phyloP scores from a whole-genome alignment of 768 basidiomycete species.

The Boletales sp. region DNA sequence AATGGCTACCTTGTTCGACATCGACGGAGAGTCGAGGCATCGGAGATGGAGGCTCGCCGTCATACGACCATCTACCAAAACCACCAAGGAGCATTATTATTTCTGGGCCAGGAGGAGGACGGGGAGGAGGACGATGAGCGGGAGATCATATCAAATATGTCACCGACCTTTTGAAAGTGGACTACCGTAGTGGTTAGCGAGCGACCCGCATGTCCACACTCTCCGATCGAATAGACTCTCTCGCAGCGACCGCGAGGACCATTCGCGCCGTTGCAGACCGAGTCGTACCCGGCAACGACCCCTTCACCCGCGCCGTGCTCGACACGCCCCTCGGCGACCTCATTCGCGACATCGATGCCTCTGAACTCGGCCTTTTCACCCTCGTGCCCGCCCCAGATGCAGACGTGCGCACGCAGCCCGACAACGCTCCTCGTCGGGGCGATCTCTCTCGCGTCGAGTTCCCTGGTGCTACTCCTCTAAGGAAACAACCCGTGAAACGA shows the following conservation, averaged over 20 bases:
- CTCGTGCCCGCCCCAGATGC: slow-evolving; percentile 41
- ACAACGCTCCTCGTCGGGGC: slow-evolving; percentile 27
- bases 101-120: slow-evolving; percentile 1
- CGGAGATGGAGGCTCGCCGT: slow-evolving; percentile 20
- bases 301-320: slow-evolving; percentile 67
- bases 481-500: slow-evolving; percentile 40
- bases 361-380: slow-evolving; percentile 76
- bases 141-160: slow-evolving; percentile 6
- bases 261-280: slow-evolving; percentile 45
- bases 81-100: slow-evolving; percentile 21
- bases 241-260: slow-evolving; percentile 48
- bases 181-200: slow-evolving; percentile 17
- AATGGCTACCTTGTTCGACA: not conserved
- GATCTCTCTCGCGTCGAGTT: slow-evolving; percentile 65
- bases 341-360: slow-evolving; percentile 74
- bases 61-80: slow-evolving; percentile 18
- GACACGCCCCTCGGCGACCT: slow-evolving; percentile 63
- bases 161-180: slow-evolving; percentile 16
- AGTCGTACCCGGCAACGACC: slow-evolving; percentile 25
- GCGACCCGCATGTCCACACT: slow-evolving; percentile 46
- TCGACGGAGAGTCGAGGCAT: slow-evolving; percentile 3
- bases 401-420: slow-evolving; percentile 25
- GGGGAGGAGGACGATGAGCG: slow-evolving; percentile 1
- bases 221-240: slow-evolving; percentile 65
- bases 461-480: slow-evolving; percentile 67